These are phyloP conservation scores for Rhodamnia rubescens DNA, from an alignment of 345 rosid genomes.

Conservation along the genomic window DNA sequence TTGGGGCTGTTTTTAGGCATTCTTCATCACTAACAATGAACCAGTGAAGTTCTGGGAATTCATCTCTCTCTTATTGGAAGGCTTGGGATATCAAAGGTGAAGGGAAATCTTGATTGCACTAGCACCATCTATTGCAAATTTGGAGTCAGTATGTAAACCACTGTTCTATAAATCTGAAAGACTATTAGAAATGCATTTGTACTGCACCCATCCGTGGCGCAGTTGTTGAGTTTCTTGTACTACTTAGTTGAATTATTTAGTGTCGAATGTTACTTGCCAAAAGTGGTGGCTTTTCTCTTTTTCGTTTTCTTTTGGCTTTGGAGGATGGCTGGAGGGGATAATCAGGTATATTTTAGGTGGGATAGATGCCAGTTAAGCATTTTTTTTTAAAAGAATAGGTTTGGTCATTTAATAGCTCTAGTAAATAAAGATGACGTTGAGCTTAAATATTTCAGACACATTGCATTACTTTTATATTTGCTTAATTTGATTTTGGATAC, in stretches of 20 bases:
- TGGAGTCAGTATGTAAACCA: neutral
- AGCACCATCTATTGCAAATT: neutral
- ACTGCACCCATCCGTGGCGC: neutral
- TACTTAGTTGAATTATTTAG: neutral
- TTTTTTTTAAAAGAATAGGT: neutral
- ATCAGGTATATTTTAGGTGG: neutral
- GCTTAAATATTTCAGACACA: neutral
- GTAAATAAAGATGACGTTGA: neutral
- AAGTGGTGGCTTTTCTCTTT: neutral
- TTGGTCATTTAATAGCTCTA: neutral
- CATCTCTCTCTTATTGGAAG: constrained; percentile 50
- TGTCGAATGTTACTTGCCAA: neutral
- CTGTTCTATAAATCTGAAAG: neutral
- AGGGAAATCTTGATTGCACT: neutral
- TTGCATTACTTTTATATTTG: neutral
- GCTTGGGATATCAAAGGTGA: constrained; percentile 84
- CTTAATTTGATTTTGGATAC: neutral
- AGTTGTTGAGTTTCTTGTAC: neutral
- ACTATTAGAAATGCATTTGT: neutral
- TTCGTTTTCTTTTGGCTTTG: neutral
- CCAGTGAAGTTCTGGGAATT: constrained; percentile 76
- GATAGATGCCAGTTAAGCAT: neutral
- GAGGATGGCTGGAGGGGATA: neutral
- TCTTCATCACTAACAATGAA: constrained; percentile 77
- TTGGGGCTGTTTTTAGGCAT: constrained; percentile 47